Base-by-base conservation (phyloP, 352 stramenopile species). In the Phytophthora pluvialis region DNA sequence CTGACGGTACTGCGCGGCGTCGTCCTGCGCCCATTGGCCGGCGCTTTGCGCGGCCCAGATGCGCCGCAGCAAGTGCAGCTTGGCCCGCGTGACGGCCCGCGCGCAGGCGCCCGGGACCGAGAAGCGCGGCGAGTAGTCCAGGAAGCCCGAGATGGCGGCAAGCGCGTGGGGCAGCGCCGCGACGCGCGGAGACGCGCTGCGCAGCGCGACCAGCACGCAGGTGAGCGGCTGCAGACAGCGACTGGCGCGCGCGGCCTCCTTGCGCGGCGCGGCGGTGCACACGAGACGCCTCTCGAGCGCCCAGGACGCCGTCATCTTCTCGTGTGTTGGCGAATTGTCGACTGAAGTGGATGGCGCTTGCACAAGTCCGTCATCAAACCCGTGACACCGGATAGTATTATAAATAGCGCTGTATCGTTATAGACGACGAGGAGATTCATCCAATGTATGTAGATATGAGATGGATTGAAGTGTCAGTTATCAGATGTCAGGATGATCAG, bases 131-230 rank as follows among this genome's bases (percentile, higher is more conserved):
- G 67, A 72, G 28, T 55, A 53, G 52, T 80, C 72, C 51, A 77
- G 38, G 36, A 44, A 80, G 15, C 44, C 33, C 10, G 60, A 71
- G 5, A 80, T 62, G 21, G 16, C 28, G 3, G 38, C 33, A 5
- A 77, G 18, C 13, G 73, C 65, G 32, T 80, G 68, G 1, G 64
- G 57, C 3, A 80, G 61, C 7, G 72, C 60, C 3, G 69, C 50
- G 15, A 80, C 56, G 6, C 16, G 39, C n/a, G 67, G 48, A 28
- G 31, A 57, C 2, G 49, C 39, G 26, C n/a, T 64, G 18, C 48
- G 38, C 4, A 72, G 49, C 2, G 57, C 52, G 1, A 36, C 13
- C 0, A 16, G 21, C 5, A 67, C 62, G 35, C 67, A 53, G 0
- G 46, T 62, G 13, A 75, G 56, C 3, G 61, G 61, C 13, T 35